Evolutionary conservation across 441 rosid genomes (phyloP), one percentile per base, ranked within the genome.

Genomic region (Omphalea diandra): DNA sequence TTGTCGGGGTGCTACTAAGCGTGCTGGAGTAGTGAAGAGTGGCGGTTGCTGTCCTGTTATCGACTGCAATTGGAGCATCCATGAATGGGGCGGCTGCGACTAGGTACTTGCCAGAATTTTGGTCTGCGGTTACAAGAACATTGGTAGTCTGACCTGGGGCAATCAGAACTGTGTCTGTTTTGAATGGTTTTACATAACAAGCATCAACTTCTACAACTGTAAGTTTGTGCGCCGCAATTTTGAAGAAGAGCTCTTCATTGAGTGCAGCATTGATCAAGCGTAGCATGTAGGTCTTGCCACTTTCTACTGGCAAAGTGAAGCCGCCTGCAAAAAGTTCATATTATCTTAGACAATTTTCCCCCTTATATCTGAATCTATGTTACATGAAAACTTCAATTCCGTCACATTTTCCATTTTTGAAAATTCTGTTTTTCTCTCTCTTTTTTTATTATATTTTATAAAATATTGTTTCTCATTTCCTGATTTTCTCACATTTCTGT

Each of bases 201-300:
- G 99, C 98, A 55, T 94, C 99, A 26, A 90, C 90, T 83, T 94
- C 99, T 0, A 92, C 98, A 11, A 92, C 89, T 3, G 93, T 94
- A 67, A 94, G 82, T 67, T 73, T 77, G 80, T 94, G 99, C 4
- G 90, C 96, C 0, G 97, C 98, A 54, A 92, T 83, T 71, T 90
- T 89, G 84, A 94, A 95, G 78, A 95, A 95, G 14, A 95, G 92
- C 78, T 95, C 99, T 74, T 95, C 98, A 74, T 95, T 92, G 75
- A 95, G 90, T 71, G 98, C 97, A 77, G 99, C 97, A 12, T 92
- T 95, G 89, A 95, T 41, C 31, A 95, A 40, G 27, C 99, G 87
- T 10, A 95, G 81, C 76, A 95, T 31, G 79, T 90, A 95, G 53
- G 94, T 89, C 79, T 88, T 84, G 11, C 97, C 86, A 18, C 54